Conservation (phyloP, 148 eudicot genomes). For the Vaccinium vitisidaea region DNA sequence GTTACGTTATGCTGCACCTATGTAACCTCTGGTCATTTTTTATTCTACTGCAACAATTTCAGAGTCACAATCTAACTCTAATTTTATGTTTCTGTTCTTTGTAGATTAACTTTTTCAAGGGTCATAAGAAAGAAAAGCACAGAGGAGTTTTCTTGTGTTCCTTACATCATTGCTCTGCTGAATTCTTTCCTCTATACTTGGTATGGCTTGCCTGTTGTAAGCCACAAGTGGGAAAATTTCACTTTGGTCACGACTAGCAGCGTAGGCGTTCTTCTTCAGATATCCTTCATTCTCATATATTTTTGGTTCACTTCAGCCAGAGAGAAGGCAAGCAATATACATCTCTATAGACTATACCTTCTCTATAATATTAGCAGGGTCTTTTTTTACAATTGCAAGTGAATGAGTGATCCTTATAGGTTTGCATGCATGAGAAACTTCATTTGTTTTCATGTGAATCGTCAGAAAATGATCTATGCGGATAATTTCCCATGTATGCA, state of each 20-base stretch:
- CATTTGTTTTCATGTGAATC: not conserved
- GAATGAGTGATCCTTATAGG: not conserved
- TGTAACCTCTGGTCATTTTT: constrained; percentile 33
- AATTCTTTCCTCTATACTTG: constrained; percentile 68
- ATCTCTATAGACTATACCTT: not conserved
- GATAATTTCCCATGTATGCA: not conserved
- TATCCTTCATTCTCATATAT: constrained; percentile 56
- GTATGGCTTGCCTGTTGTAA: constrained; percentile 81
- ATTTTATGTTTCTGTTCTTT: constrained; percentile 14
- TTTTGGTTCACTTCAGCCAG: constrained; percentile 57
- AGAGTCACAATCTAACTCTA: not conserved
- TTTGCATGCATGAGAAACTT: not conserved
- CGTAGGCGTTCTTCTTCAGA: constrained; percentile 58
- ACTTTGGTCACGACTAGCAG: constrained; percentile 55
- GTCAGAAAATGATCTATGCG: not conserved
- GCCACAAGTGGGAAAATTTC: constrained; percentile 67
- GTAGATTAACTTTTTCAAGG: constrained; percentile 63
- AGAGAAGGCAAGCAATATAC: constrained; percentile 50
- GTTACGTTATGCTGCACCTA: constrained; percentile 72
- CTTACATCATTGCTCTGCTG: constrained; percentile 57
- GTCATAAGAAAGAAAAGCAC: constrained; percentile 68
- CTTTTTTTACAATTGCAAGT: too few relatives aligned
- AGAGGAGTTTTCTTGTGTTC: constrained; percentile 65
- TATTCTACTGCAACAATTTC: not conserved
- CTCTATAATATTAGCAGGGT: not conserved